Conservation (phyloP, 2,329 filamentous ascomycete species). For the Pezizomycotina sp. region DNA sequence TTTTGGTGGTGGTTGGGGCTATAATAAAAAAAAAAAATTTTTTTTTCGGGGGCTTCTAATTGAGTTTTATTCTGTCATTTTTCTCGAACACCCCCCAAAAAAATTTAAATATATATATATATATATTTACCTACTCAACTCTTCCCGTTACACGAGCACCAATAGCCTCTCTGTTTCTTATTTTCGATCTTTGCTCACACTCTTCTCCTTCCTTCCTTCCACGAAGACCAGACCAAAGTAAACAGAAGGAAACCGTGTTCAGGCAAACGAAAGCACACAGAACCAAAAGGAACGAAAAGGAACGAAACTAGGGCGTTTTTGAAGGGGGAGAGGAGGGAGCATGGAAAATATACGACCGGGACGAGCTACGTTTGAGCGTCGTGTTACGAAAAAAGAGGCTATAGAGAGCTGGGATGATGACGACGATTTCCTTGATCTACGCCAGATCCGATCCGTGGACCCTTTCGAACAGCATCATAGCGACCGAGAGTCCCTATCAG, state of each 20-base stretch:
- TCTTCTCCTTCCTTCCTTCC: constrained; percentile 18
- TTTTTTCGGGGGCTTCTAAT: too few relatives aligned
- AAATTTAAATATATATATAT: too few relatives aligned
- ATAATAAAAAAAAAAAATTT: too few relatives aligned
- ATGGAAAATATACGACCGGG: constrained; percentile 15
- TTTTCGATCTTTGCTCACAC: too few relatives aligned
- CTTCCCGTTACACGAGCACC: too few relatives aligned
- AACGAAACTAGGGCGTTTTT: background rate
- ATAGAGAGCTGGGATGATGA: constrained; percentile 71
- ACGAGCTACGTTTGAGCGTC: constrained; percentile 18
- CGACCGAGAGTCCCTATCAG: constrained; percentile 63
- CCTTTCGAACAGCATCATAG: constrained; percentile 37
- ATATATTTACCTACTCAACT: too few relatives aligned
- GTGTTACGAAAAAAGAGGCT: constrained; percentile 28
- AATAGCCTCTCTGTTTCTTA: too few relatives aligned
- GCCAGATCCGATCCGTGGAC: constrained; percentile 35
- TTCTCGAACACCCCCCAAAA: too few relatives aligned
- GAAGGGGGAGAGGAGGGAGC: constrained; percentile 9
- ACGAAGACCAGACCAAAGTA: constrained; percentile 1
- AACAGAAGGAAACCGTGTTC: background rate
- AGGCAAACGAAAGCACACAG: background rate
- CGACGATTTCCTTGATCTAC: constrained; percentile 49
- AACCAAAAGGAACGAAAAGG: constrained; percentile 13
- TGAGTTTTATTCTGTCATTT: too few relatives aligned
- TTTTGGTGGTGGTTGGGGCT: constrained; percentile 11